phyloP scores from a whole-genome alignment of 1,284 basidiomycete genomes.

The Leccinum angustisporum region DNA sequence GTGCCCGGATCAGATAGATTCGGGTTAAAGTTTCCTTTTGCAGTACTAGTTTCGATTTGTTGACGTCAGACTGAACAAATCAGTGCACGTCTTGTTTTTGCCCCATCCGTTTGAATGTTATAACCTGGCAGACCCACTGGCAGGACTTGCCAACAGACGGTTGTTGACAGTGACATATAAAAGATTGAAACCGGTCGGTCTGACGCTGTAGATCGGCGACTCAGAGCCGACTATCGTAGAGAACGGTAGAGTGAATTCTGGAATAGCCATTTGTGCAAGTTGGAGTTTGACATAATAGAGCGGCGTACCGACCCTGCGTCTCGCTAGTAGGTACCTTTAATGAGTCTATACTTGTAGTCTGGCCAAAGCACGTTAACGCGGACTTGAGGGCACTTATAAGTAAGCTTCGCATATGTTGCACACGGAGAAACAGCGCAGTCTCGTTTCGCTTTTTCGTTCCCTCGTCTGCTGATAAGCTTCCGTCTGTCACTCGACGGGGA shows the following conservation, averaged over 20 bases:
- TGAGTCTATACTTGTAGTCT: neutral
- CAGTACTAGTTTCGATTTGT: neutral
- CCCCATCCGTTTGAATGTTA: neutral
- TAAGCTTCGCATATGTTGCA: neutral
- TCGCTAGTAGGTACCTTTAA: neutral
- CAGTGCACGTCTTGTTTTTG: neutral
- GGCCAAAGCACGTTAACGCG: neutral
- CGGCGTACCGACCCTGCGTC: neutral
- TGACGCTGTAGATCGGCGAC: no score
- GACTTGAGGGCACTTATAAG: neutral
- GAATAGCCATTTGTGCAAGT: neutral
- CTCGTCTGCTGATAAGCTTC: neutral
- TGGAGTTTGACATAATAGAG: neutral
- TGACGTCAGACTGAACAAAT: neutral
- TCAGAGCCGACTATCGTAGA: neutral
- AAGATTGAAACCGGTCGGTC: neutral
- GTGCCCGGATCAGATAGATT: neutral
- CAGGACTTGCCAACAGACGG: neutral
- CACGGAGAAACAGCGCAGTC: neutral
- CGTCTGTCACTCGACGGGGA: neutral
- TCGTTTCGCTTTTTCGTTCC: neutral
- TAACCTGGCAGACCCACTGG: no score
- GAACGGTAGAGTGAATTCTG: neutral
- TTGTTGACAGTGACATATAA: neutral
- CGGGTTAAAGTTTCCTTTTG: neutral